Evolutionary conservation across 2,329 filamentous ascomycete species (phyloP).

Genomic region (Aspergillus ruber): DNA sequence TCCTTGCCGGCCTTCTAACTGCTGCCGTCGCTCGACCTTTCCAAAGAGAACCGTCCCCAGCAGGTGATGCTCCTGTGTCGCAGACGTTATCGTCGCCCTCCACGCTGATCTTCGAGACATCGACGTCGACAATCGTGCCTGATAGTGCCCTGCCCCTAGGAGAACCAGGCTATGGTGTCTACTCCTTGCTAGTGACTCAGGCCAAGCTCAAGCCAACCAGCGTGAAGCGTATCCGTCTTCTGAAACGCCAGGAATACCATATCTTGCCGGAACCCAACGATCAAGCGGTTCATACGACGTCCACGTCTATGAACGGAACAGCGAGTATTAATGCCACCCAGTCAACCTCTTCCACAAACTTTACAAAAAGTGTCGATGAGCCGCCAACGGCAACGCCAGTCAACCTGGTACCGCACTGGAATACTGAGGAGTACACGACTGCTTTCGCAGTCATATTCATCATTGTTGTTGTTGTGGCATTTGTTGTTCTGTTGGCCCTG

Average conservation of each 20-base stretch:
- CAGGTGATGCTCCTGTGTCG: not conserved
- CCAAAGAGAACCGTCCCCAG: not conserved
- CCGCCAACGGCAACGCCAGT: not conserved
- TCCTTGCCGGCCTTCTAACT: not conserved
- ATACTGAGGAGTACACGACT: slow-evolving; percentile 18
- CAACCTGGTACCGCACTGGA: slow-evolving; percentile 12
- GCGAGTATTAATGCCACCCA: not conserved
- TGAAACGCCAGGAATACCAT: no score
- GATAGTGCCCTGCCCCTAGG: not conserved
- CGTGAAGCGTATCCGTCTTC: no score
- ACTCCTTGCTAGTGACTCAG: not conserved
- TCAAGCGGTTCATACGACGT: not conserved
- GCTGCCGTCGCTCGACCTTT: not conserved
- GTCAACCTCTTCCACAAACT: not conserved
- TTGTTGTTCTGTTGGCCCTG: slow-evolving; percentile 16
- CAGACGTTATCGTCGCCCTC: not conserved
- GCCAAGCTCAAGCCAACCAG: no score
- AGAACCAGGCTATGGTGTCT: not conserved
- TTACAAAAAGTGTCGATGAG: not conserved
- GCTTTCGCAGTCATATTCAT: slow-evolving; percentile 21
- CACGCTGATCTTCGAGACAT: not conserved
- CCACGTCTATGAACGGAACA: not conserved
- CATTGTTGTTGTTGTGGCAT: slow-evolving; percentile 11
- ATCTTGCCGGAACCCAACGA: not conserved
- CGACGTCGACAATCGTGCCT: not conserved